These are phyloP conservation scores for Umbelopsis isabellina DNA, from an alignment of 192 early-diverging fungal species.

Conservation along the genomic window DNA sequence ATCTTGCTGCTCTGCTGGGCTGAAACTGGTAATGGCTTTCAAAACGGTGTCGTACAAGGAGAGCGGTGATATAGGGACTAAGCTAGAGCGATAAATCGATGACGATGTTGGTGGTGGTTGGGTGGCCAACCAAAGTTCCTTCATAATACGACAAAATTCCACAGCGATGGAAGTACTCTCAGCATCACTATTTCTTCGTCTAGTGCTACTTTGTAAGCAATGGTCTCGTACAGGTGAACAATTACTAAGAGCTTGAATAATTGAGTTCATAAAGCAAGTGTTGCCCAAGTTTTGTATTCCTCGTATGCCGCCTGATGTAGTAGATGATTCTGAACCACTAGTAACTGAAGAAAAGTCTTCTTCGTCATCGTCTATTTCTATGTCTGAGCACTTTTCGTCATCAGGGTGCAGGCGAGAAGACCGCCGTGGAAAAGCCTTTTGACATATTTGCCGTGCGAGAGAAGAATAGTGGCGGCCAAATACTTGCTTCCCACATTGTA, in stretches of 20 bases:
- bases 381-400: slow-evolving; percentile 15
- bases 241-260: slow-evolving; percentile 71
- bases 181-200: slow-evolving; percentile 55
- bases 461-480: slow-evolving; percentile 20
- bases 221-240: slow-evolving; percentile 47
- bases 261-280: slow-evolving; percentile 82
- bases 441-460: slow-evolving; percentile 8
- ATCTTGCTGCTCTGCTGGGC: slow-evolving; percentile 81
- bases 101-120: slow-evolving; percentile 9
- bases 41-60: slow-evolving; percentile 22
- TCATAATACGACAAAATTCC: slow-evolving; percentile 41
- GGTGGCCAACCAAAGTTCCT: slow-evolving; percentile 5
- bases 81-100: slow-evolving; percentile 10
- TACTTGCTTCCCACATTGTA: slow-evolving; percentile 13
- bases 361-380: slow-evolving; percentile 22
- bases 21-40: slow-evolving; percentile 21
- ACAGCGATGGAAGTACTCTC: slow-evolving; percentile 72
- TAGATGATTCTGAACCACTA: slow-evolving; percentile 15
- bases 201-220: slow-evolving; percentile 5
- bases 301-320: slow-evolving; percentile 57
- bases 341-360: not conserved
- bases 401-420: slow-evolving; percentile 1
- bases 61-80: slow-evolving; percentile 17
- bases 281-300: slow-evolving; percentile 78
- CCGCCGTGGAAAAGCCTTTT: slow-evolving; percentile 13